These are phyloP conservation scores for Botryotinia globosa DNA, from an alignment of 2,329 filamentous ascomycete species.

Conservation along the genomic window DNA sequence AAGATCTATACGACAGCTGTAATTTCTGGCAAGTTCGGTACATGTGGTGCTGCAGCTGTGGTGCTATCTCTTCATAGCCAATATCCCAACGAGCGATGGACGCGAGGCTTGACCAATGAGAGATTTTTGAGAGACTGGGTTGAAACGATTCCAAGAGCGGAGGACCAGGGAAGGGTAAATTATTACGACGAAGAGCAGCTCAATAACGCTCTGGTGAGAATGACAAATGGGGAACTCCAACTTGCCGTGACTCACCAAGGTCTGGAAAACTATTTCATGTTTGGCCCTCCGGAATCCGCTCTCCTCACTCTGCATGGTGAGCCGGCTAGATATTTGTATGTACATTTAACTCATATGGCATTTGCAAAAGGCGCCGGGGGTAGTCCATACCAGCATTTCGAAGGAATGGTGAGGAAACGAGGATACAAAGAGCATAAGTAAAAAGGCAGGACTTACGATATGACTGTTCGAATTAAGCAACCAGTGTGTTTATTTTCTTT, in stretches of 20 bases:
- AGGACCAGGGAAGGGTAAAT: not conserved
- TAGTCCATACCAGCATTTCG: not conserved
- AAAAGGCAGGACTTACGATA: not conserved
- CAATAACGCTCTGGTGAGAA: slow-evolving; percentile 1
- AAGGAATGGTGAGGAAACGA: not conserved
- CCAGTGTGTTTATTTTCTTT: not conserved
- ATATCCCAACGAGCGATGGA: slow-evolving; percentile 11
- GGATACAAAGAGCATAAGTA: not conserved
- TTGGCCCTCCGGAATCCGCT: not conserved
- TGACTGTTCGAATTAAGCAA: not conserved
- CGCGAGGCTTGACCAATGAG: not conserved
- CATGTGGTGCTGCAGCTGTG: slow-evolving; percentile 4
- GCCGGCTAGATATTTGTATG: slow-evolving; percentile 1
- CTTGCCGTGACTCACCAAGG: not conserved
- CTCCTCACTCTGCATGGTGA: not conserved
- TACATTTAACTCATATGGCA: slow-evolving; percentile 22
- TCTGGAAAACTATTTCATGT: not conserved
- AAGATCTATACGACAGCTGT: not conserved
- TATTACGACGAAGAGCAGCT: slow-evolving; percentile 8
- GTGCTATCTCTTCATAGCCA: not conserved
- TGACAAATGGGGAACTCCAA: not conserved
- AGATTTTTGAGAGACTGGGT: not conserved
- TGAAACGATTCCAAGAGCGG: not conserved
- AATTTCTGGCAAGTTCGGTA: not conserved
- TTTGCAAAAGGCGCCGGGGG: not conserved